Base-by-base conservation (phyloP, 2,329 filamentous ascomycete genomes). In the Hypomyces perniciosus region DNA sequence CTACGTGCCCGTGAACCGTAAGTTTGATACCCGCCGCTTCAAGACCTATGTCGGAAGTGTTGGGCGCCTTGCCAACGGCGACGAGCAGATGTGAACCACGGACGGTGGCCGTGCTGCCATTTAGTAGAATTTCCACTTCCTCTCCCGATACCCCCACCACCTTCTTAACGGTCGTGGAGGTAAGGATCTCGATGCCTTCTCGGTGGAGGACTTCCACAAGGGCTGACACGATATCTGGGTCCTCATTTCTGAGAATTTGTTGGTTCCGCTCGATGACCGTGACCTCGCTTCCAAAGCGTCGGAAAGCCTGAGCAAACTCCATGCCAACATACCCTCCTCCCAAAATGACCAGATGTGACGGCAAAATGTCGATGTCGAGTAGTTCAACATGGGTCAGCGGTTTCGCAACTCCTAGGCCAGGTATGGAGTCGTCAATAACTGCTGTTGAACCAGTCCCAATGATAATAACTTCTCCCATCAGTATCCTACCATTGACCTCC, bases 281-380 rank as follows among this genome's bases (percentile, higher is more conserved):
- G 39, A 80, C 76, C 30, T 70, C 61, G 3, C 74, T 67, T 1
- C 77, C 76, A 10, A 80, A 61, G 13, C 77, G 67, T 1, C 70
- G 64, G 61, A 79, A 76, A 28, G 79, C 65, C 61, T 80, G 77
- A 2, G 69, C 76, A 54, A 79, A 80, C 56, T 80, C 77, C 8
- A 79, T 62, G 1, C 76, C 77, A 31, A 80, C 68, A 51, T 76
- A 76, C 4, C 77, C 76, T 4, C 76, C 77, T 1, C 77, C 76
- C n/a, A 80, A 53, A 1, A 80, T 69, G 34, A 79, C 61, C 4
- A 80, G 65, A 61, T 77, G 73, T 9, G 64, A 57, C 2, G 77
- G 77, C n/a, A n/a, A n/a, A n/a, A n/a, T n/a, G n/a, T n/a, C n/a
- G n/a, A n/a, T n/a, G n/a, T n/a, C n/a, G n/a, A n/a, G n/a, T n/a